A percentile compares a stretch with the other conserved stretches of the same genome.
Conservation (phyloP, 768 basidiomycete genomes). For the Leccinum imitatum region DNA sequence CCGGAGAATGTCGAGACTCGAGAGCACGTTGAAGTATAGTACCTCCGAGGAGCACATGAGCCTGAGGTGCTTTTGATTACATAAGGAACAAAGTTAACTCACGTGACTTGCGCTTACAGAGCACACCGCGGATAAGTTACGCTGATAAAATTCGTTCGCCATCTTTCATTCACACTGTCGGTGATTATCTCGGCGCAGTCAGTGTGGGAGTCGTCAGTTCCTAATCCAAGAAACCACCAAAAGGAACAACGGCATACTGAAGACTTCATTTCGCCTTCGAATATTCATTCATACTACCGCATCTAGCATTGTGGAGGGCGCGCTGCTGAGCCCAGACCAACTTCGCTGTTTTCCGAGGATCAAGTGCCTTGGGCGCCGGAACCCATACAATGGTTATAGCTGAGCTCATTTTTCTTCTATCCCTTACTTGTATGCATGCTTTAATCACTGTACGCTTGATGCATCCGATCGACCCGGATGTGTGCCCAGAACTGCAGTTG, state of each 20-base stretch:
- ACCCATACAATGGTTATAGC: not conserved
- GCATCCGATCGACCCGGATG: not conserved
- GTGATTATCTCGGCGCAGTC: not conserved
- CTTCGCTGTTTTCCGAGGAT: slow-evolving; percentile 15
- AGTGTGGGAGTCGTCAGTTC: not conserved
- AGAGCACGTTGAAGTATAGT: not conserved
- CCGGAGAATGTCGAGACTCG: not conserved
- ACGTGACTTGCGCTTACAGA: slow-evolving; percentile 12
- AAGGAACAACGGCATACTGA: not conserved
- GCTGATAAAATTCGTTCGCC: not conserved
- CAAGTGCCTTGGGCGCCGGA: slow-evolving; percentile 3
- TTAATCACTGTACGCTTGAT: not conserved
- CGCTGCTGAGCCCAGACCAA: slow-evolving; percentile 1
- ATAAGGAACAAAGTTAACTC: slow-evolving; percentile 6
- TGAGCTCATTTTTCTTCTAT: not conserved
- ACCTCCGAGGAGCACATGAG: not conserved
- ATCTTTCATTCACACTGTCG: slow-evolving; percentile 2
- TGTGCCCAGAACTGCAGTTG: not conserved
- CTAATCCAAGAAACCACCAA: not conserved
- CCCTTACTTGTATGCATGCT: not conserved
- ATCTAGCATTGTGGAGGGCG: slow-evolving; percentile 1
- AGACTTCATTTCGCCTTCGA: slow-evolving; percentile 6
- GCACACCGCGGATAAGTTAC: not conserved
- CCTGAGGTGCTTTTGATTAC: not conserved
- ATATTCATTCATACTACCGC: not conserved